These are phyloP conservation scores for Penicillium turbatum DNA, from an alignment of 495 filamentous ascomycete genomes.

Conservation along the genomic window DNA sequence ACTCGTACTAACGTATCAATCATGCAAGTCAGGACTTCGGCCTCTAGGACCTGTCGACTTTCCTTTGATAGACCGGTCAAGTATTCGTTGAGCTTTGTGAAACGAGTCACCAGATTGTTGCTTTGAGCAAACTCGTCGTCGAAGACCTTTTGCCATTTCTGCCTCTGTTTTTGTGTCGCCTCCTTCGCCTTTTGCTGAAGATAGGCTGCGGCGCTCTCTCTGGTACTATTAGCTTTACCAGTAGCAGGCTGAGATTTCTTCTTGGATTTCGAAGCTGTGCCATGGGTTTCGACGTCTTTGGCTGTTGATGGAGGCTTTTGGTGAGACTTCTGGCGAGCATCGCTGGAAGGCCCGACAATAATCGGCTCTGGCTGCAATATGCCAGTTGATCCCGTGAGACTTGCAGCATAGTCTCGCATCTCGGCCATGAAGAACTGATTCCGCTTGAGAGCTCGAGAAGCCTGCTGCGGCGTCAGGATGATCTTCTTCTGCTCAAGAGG, in stretches of 20 bases:
- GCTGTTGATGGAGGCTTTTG: background rate
- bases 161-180: background rate
- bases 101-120: background rate
- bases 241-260: background rate
- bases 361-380: background rate
- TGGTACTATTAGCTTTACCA: background rate
- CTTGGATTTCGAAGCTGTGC: background rate
- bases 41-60: conserved; percentile 8
- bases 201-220: background rate
- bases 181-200: conserved; percentile 2
- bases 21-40: conserved; percentile 46
- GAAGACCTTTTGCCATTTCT: background rate
- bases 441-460: conserved; percentile 10
- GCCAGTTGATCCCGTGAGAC: conserved; percentile 44
- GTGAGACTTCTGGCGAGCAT: background rate
- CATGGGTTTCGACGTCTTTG: background rate
- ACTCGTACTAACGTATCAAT: conserved; percentile 38
- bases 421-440: conserved; percentile 25
- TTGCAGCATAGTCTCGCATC: conserved; percentile 64
- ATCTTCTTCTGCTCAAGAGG: conserved; percentile 40
- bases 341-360: background rate
- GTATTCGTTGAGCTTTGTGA: background rate
- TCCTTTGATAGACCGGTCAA: conserved; percentile 23
- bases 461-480: conserved; percentile 3
- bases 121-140: background rate